Evolutionary conservation across 208 protist species (phyloP).

Genomic region (Naegleria fowleri): DNA sequence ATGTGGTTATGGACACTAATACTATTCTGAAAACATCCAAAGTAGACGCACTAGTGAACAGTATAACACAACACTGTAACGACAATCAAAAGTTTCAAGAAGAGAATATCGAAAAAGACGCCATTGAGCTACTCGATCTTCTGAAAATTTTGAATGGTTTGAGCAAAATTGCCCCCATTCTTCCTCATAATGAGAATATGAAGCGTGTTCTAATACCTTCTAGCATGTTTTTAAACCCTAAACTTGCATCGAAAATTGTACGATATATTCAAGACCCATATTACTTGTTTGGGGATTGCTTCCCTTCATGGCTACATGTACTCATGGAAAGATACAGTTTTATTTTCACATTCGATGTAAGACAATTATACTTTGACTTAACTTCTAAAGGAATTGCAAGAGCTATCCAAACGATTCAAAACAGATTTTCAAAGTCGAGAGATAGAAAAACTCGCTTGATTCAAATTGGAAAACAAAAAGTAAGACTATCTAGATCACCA

Average conservation of each 20-base stretch:
- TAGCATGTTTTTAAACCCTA: background rate
- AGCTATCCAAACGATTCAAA: background rate
- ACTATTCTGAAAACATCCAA: background rate
- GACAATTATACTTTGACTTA: slow-evolving; percentile 17
- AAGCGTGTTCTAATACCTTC: background rate
- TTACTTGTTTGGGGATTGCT: background rate
- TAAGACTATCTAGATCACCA: background rate
- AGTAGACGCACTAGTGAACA: background rate
- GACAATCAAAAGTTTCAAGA: background rate
- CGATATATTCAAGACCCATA: slow-evolving; percentile 1
- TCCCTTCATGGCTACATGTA: background rate
- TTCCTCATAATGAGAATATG: background rate
- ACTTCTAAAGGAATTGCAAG: slow-evolving; percentile 3
- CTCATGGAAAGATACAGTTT: background rate
- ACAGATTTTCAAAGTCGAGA: background rate
- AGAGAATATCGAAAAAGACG: background rate
- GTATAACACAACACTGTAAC: background rate
- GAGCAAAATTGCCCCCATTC: background rate
- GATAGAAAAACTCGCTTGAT: background rate
- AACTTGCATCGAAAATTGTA: background rate
- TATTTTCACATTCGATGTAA: background rate
- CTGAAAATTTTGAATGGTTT: background rate
- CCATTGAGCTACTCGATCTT: background rate
- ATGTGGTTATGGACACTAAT: background rate
- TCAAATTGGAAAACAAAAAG: slow-evolving; percentile 1